Conservation (phyloP, 129 eudicot species). For the Gnaphalium uliginosum region DNA sequence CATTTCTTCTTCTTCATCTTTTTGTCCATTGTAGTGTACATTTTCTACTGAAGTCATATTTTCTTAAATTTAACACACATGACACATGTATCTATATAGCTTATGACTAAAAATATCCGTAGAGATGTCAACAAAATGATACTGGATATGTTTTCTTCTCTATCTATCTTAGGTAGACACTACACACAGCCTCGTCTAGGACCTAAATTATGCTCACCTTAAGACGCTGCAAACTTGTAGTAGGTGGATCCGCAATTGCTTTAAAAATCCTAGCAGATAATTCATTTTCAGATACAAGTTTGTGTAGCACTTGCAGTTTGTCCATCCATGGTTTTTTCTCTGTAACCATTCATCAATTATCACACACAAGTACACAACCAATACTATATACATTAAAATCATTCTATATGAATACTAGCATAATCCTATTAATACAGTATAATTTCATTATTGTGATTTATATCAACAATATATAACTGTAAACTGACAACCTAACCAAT, state of each 20-base stretch:
- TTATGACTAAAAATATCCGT: constrained; percentile 11
- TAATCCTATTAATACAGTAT: neutral
- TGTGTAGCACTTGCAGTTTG: constrained; percentile 70
- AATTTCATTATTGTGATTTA: neutral
- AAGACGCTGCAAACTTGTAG: constrained; percentile 93
- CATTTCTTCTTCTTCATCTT: constrained; percentile 2
- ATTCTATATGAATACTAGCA: neutral
- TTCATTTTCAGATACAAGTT: constrained; percentile 60
- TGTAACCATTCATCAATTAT: constrained; percentile 34
- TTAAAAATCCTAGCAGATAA: constrained; percentile 81
- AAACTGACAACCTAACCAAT: no score
- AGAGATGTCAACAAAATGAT: neutral
- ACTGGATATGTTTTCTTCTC: neutral
- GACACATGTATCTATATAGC: neutral
- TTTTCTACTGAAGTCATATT: constrained; percentile 1
- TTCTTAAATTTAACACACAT: neutral
- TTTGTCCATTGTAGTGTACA: neutral
- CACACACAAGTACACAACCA: neutral
- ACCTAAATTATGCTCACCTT: constrained; percentile 47
- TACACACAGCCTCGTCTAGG: neutral
- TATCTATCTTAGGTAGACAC: neutral
- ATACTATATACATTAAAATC: constrained; percentile 7
- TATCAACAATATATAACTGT: no score
- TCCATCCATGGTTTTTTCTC: constrained; percentile 99
- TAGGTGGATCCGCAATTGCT: constrained; percentile 99